Conservation (phyloP, 1,284 basidiomycete genomes). For the Grifola frondosa region DNA sequence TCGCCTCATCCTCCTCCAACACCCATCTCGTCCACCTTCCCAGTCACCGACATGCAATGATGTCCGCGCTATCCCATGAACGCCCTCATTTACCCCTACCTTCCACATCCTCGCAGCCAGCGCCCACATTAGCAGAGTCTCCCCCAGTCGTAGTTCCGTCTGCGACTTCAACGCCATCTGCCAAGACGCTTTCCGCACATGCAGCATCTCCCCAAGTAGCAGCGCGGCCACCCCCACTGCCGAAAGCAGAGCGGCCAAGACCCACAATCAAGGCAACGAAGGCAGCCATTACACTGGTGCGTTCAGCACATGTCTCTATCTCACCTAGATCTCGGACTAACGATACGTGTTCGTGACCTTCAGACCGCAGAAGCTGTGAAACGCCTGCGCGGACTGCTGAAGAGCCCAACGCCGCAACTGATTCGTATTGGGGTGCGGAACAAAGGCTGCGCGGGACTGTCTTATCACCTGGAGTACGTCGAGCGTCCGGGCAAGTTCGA, state of each 20-base stretch:
- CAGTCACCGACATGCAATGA: conserved; percentile 52
- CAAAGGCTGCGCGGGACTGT: conserved; percentile 98
- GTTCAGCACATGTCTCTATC: conserved; percentile 31
- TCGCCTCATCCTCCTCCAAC: conserved; percentile 6
- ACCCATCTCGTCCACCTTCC: conserved; percentile 23
- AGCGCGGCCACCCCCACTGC: conserved; percentile 66
- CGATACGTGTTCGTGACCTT: conserved; percentile 4
- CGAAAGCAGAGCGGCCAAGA: conserved; percentile 61
- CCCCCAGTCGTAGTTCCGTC: conserved; percentile 46
- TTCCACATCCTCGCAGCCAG: conserved; percentile 22
- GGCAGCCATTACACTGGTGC: conserved; percentile 80
- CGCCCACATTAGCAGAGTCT: conserved; percentile 43
- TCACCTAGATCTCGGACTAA: conserved; percentile 1
- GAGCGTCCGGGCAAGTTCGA: conserved; percentile 91
- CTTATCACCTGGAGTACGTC: conserved; percentile 97
- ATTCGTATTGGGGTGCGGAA: conserved; percentile 96
- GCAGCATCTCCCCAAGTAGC: conserved; percentile 68
- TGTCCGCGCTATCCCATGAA: conserved; percentile 49
- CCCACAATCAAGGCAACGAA: conserved; percentile 75
- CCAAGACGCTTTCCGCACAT: conserved; percentile 47
- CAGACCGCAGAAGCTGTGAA: conserved; percentile 84
- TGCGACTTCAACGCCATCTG: conserved; percentile 30
- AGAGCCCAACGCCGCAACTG: conserved; percentile 83
- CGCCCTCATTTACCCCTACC: conserved; percentile 22
- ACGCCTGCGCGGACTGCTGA: conserved; percentile 70